A percentile compares a stretch with the other conserved stretches of the same genome.
phyloP scores from a whole-genome alignment of 148 eudicot species.

The Chenopodium album region DNA sequence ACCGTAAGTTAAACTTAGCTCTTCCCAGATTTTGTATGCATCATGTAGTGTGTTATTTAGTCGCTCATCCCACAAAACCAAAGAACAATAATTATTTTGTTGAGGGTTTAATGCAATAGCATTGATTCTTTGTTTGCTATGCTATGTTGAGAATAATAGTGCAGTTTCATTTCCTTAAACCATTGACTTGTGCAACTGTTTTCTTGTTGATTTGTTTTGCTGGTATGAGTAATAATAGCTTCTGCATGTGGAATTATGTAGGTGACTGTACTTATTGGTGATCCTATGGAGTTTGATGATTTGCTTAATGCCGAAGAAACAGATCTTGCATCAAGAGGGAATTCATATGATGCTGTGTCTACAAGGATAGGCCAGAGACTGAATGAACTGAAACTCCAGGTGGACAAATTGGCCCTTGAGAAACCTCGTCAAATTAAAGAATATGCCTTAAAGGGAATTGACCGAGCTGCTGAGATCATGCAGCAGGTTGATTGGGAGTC shows the following conservation, averaged over 20 bases:
- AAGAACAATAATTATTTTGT: not conserved
- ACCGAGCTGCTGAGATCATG: constrained; percentile 50
- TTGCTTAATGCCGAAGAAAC: constrained; percentile 39
- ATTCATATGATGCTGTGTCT: constrained; percentile 68
- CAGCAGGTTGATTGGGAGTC: constrained; percentile 75
- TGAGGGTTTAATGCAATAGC: not conserved
- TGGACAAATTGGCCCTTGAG: constrained; percentile 58
- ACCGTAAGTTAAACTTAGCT: constrained; percentile 40
- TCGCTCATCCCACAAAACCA: not conserved
- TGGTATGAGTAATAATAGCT: not conserved
- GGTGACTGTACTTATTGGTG: constrained; percentile 90
- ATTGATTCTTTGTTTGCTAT: not conserved
- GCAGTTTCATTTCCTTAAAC: not conserved
- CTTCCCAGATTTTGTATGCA: not conserved
- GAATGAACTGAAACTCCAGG: constrained; percentile 57
- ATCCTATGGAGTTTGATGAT: constrained; percentile 82
- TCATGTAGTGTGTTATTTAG: not conserved
- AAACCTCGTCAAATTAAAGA: constrained; percentile 42
- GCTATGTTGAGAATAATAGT: not conserved
- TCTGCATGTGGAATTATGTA: constrained; percentile 26
- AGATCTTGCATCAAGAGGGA: constrained; percentile 43
- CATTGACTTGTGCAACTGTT: not conserved
- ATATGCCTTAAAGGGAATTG: constrained; percentile 27
- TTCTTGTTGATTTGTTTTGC: not conserved
- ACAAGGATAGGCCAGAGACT: constrained; percentile 65